Evolutionary conservation across 2,329 filamentous ascomycete species (phyloP), one percentile per base, ranked within the genome.

Genomic region (Alternaria arborescens): DNA sequence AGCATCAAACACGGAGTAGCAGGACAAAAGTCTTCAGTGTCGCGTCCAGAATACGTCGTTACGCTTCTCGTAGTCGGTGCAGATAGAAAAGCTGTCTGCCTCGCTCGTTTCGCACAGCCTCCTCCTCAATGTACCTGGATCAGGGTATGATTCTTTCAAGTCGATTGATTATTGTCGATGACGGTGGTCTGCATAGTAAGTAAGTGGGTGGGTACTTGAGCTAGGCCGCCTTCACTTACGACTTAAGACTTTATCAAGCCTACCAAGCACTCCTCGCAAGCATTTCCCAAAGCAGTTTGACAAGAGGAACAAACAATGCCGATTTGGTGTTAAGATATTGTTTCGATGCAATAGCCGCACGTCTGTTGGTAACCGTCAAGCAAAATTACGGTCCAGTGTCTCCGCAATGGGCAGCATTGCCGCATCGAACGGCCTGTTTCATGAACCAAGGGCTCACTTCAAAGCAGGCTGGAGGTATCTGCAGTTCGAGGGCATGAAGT

Each of bases 261-360:
- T 26, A 42, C 38, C 40, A 47, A 55, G 38, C 36, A 41, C 10
- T 38, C 40, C 32, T 61, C 58, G 58, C 55, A 64, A 62, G 55
- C 55, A 53, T 58, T 30, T 34, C 62, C 43, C 30, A 12, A 54
- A 52, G 22, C 24, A 47, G 59, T 46, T n/a, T 53, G 36, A 52
- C 26, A 8, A 18, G 5, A 43, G 26, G 26, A 14, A 55, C 20
- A 26, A 52, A 16, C 8, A n/a, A 28, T 32, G 20, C 20, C 22
- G 28, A 38, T 24, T 28, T 36, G 43, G 30, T n/a, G 22, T 34
- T 30, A 28, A 34, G 10, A 12, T n/a, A 16, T 40, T 24, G 16
- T 24, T 34, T 40, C 10, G n/a, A 28, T 22, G 16, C 30, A 38
- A 52, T 18, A 58, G 47, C 24, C 43, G 26, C n/a, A 24, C 14